Percentiles rank a stretch among this genome's conserved stretches.
These are phyloP conservation scores for Penicillium parvum DNA, from an alignment of 495 filamentous ascomycete species.

Conservation along the genomic window DNA sequence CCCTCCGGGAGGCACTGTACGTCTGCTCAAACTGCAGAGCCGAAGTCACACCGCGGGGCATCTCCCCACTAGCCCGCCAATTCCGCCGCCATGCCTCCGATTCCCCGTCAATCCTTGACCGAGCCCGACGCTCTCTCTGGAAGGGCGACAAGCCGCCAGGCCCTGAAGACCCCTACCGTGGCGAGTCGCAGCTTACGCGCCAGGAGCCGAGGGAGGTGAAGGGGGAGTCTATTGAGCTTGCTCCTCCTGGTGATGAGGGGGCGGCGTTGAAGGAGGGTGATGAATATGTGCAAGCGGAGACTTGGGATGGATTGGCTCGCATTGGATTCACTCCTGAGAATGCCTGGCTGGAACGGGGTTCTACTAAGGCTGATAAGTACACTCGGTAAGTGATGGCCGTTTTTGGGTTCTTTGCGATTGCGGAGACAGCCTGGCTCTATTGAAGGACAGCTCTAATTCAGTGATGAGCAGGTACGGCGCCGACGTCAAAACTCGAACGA, in stretches of 20 bases:
- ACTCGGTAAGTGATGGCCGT: constrained; percentile 14
- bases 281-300: constrained; percentile 17
- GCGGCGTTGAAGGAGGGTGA: constrained; percentile 5
- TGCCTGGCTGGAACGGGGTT: constrained; percentile 9
- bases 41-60: constrained; percentile 30
- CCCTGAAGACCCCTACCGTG: constrained; percentile 49
- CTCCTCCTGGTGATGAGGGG: constrained; percentile 1
- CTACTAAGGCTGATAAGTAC: constrained; percentile 10
- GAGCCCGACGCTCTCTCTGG: constrained; percentile 51
- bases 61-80: constrained; percentile 37
- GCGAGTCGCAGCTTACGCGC: constrained; percentile 24
- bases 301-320: constrained; percentile 14
- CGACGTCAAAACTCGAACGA: constrained; percentile 2
- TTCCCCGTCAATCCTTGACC: constrained; percentile 42
- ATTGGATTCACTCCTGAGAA: constrained; percentile 16
- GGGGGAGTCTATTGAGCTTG: background rate
- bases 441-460: constrained; percentile 5
- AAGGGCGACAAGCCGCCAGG: constrained; percentile 53
- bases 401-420: background rate
- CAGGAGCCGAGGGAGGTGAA: background rate
- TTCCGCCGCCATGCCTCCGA: constrained; percentile 41
- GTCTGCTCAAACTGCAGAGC: constrained; percentile 44
- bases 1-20: constrained; percentile 38
- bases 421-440: background rate
- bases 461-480: constrained; percentile 15